Evolutionary conservation across 164 flowering plant species (phyloP), one percentile per base, ranked within the genome.

Genomic region (Vitis amurensis): DNA sequence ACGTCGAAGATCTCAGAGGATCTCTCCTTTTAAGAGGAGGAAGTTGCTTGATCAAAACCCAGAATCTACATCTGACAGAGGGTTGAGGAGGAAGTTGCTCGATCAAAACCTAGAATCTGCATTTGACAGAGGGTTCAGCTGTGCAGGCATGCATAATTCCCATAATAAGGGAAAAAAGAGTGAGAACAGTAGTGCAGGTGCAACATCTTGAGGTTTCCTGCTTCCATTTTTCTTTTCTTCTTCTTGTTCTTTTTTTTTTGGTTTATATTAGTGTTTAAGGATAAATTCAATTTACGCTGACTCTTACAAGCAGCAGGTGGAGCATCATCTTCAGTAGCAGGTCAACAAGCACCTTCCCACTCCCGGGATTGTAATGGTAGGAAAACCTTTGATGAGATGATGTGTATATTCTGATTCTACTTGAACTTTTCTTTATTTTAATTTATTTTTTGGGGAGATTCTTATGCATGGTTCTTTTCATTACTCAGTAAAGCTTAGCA

Each of bases 401-500:
- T 61, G 19, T n/a, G 44, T 6, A 31, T 37, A 3, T 37, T 37
- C 44, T 37, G 44, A 37, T 37, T 37, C 44, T 37, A 50, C 48
- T 5, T 63, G 12, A 49, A 11, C 29, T 23, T 65, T 3, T 37
- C 44, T 56, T 68, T 3, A 6, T 37, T 37, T 37, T 37, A 37
- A 3, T 37, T 37, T 37, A 37, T 75, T 15, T 15, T 15, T 4
- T 55, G 29, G 60, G n/a, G 60, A 65, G 50, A 49, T 47, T 56
- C 70, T 67, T 4, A 70, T 64, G 16, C 15, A n/a, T 27, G n/a
- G 7, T 12, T 7, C 63, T 15, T 77, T 74, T 64, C 29, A 50
- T 72, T 63, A 6, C 49, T 47, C 85, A 84, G 87, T 84, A 56
- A 82, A 72, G 73, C 70, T 84, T 61, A 84, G 82, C 67, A 82